phyloP scores from a whole-genome alignment of 1,284 basidiomycete species.

The Mrakiaceae sp. region DNA sequence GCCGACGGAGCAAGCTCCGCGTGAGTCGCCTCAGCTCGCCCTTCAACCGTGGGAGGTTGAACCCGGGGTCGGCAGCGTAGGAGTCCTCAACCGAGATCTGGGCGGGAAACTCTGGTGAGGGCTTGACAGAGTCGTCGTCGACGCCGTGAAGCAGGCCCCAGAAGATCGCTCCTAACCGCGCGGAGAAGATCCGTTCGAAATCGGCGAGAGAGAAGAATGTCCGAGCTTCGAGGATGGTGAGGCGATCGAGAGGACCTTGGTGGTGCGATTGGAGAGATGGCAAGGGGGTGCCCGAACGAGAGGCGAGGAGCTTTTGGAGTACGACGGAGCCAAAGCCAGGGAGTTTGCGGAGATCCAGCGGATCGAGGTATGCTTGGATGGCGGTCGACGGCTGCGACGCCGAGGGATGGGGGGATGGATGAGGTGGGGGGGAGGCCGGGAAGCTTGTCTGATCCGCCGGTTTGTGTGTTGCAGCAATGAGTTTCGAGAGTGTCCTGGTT shows the following conservation, averaged over 20 bases:
- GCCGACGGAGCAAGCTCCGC: slow-evolving; percentile 11
- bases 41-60: slow-evolving; percentile 2
- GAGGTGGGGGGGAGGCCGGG: slow-evolving; percentile 13
- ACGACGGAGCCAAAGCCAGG: slow-evolving; percentile 23
- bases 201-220: not conserved
- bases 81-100: slow-evolving; percentile 34
- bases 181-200: slow-evolving; percentile 10
- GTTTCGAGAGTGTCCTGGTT: slow-evolving; percentile 26
- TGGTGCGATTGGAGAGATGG: no score
- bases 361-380: slow-evolving; percentile 26
- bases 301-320: slow-evolving; percentile 2
- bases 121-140: slow-evolving; percentile 28
- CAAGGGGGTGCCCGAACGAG: not conserved
- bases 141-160: slow-evolving; percentile 27
- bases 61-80: slow-evolving; percentile 11
- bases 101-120: slow-evolving; percentile 28
- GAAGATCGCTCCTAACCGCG: slow-evolving; percentile 17
- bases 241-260: not conserved
- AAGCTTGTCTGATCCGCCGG: slow-evolving; percentile 31
- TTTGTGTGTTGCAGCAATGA: slow-evolving; percentile 29
- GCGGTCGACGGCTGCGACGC: slow-evolving; percentile 5
- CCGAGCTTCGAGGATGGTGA: slow-evolving; percentile 11
- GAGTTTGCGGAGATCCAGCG: slow-evolving; percentile 23
- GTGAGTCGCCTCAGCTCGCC: slow-evolving; percentile 14
- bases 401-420: not conserved